Percentiles rank a stretch among this genome's conserved stretches.
These are phyloP conservation scores for Penicillium sp. DNA, from an alignment of 2,329 filamentous ascomycete genomes.

Conservation along the genomic window DNA sequence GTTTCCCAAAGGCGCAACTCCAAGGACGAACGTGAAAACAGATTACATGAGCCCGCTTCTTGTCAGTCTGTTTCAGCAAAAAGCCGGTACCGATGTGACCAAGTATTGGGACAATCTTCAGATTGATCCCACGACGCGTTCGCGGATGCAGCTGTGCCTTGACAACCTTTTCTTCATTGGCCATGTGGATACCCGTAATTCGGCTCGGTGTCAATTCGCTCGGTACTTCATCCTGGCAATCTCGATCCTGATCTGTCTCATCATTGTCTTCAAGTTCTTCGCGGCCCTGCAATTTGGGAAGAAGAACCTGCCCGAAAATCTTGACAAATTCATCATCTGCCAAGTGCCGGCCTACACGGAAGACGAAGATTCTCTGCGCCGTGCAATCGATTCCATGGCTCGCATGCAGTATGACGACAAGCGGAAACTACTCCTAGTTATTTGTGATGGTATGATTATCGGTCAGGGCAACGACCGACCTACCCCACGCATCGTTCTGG, in stretches of 20 bases:
- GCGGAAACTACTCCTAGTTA: conserved; percentile 89
- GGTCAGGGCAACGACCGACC: conserved; percentile 93
- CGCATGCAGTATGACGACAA: conserved; percentile 96
- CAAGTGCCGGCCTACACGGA: conserved; percentile 98
- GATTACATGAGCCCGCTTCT: conserved; percentile 79
- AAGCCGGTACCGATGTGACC: conserved; percentile 71
- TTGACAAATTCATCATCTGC: conserved; percentile 97
- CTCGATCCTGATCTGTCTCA: conserved; percentile 68
- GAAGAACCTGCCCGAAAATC: conserved; percentile 87
- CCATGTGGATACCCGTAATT: conserved; percentile 85
- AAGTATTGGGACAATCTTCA: conserved; percentile 71
- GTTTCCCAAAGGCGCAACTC: conserved; percentile 49
- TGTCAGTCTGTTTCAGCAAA: conserved; percentile 67
- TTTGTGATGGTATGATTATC: conserved; percentile 96
- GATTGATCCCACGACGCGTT: conserved; percentile 52
- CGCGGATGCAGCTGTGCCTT: conserved; percentile 72
- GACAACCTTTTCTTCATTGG: conserved; percentile 95
- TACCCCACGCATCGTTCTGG: conserved; percentile 94
- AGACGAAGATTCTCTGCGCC: conserved; percentile 92
- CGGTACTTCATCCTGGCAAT: conserved; percentile 84
- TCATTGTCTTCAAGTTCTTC: conserved; percentile 94
- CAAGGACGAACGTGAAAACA: conserved; percentile 47
- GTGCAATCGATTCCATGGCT: conserved; percentile 92
- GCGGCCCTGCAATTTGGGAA: conserved; percentile 89
- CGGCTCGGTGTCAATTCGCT: conserved; percentile 75